A percentile compares a stretch with the other conserved stretches of the same genome.
Conservation (phyloP, 164 flowering plant genomes). For the Macadamia tetraphylla region DNA sequence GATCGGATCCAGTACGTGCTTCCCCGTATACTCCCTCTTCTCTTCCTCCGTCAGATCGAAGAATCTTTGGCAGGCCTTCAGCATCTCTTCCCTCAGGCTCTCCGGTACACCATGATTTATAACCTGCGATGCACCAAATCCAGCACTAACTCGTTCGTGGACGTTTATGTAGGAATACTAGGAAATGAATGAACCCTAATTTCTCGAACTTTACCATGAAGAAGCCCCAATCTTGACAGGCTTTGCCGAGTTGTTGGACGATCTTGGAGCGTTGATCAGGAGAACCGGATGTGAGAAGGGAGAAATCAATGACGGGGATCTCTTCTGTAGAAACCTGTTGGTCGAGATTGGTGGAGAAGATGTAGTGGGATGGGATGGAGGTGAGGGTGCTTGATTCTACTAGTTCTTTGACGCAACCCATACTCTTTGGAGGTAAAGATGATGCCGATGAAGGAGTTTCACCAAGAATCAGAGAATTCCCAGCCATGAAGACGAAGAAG, state of each 20-base stretch:
- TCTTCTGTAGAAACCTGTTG: not conserved
- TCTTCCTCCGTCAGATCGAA: slow-evolving; percentile 57
- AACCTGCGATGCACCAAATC: slow-evolving; percentile 29
- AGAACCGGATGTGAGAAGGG: slow-evolving; percentile 29
- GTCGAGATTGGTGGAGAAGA: slow-evolving; percentile 1
- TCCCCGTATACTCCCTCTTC: slow-evolving; percentile 36
- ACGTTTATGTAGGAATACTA: too few relatives aligned
- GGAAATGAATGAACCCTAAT: not conserved
- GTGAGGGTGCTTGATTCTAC: slow-evolving; percentile 21
- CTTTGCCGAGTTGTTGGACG: slow-evolving; percentile 41
- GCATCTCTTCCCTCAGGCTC: slow-evolving; percentile 28
- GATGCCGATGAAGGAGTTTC: too few relatives aligned
- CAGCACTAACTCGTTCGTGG: too few relatives aligned
- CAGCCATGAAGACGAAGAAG: too few relatives aligned
- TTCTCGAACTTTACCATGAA: slow-evolving; percentile 38
- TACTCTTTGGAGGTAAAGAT: not conserved
- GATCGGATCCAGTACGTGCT: slow-evolving; percentile 42
- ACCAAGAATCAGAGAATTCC: too few relatives aligned
- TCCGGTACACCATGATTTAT: slow-evolving; percentile 67
- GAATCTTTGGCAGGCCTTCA: slow-evolving; percentile 32
- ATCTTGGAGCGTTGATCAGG: slow-evolving; percentile 42
- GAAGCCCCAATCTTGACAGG: slow-evolving; percentile 81
- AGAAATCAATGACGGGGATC: slow-evolving; percentile 38
- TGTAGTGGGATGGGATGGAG: slow-evolving; percentile 29
- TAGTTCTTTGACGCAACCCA: slow-evolving; percentile 20